Evolutionary conservation across 2,329 filamentous ascomycete species (phyloP).

Genomic region (Fusarium ramigenum): DNA sequence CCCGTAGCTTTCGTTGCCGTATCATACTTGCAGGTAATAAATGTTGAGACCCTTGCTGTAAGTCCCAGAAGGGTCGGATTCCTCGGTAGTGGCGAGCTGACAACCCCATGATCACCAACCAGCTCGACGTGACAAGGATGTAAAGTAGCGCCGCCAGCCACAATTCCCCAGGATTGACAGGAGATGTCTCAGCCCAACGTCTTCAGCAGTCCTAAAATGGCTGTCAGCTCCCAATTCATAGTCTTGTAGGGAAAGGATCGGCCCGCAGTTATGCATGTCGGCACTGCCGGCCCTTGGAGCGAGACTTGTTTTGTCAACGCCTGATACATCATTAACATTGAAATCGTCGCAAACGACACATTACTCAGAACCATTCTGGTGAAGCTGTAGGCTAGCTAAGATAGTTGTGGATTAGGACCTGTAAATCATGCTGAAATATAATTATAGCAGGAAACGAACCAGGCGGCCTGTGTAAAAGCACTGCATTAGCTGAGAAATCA

Average conservation of each 20-base stretch:
- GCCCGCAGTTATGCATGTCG: not conserved
- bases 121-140: not conserved
- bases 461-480: not conserved
- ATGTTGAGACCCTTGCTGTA: not conserved
- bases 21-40: not conserved
- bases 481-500: rapidly evolving
- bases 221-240: not conserved
- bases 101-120: not conserved
- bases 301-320: not conserved
- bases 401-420: not conserved
- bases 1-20: not conserved
- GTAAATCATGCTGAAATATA: not conserved
- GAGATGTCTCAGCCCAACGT: not conserved
- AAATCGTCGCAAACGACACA: too few species aligned
- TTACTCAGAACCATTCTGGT: too few species aligned
- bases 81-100: not conserved
- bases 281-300: not conserved
- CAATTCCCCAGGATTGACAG: not conserved
- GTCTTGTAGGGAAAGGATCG: not conserved
- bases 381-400: rapidly evolving
- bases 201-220: not conserved
- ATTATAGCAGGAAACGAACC: not conserved
- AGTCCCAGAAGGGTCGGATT: not conserved
- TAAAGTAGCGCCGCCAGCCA: not conserved
- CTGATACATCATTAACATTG: rapidly evolving